These are phyloP conservation scores for Graphiopsis chlorocephala DNA, from an alignment of 2,329 filamentous ascomycete genomes.

Conservation along the genomic window DNA sequence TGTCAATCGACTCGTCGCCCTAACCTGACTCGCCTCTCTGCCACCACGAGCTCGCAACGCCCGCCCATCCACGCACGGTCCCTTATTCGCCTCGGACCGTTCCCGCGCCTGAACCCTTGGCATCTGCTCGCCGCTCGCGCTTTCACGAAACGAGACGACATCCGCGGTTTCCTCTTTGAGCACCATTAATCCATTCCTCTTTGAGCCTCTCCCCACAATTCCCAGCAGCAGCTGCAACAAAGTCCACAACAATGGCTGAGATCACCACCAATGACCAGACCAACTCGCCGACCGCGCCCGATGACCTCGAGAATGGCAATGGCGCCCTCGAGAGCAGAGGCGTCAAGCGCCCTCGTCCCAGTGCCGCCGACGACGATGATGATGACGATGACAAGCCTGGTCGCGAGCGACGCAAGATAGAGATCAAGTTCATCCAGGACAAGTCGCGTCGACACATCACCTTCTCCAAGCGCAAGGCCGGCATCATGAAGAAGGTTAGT, in stretches of 20 bases:
- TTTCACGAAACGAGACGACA: slow-evolving; percentile 2
- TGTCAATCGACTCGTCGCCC: not conserved
- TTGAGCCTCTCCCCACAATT: slow-evolving; percentile 2
- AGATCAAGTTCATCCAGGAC: slow-evolving; percentile 99
- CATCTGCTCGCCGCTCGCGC: not conserved
- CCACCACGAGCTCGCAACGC: not conserved
- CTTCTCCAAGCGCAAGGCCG: slow-evolving; percentile 98
- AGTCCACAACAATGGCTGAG: slow-evolving; percentile 42
- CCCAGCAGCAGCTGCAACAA: not conserved
- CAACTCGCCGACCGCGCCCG: slow-evolving; percentile 50
- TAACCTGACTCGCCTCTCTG: not conserved
- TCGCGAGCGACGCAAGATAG: slow-evolving; percentile 97
- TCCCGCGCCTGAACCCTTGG: not conserved
- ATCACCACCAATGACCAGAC: slow-evolving; percentile 53
- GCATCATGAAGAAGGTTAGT: slow-evolving; percentile 98
- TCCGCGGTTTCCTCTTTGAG: slow-evolving; percentile 1
- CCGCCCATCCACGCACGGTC: not conserved
- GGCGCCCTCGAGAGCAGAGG: slow-evolving; percentile 63
- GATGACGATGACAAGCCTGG: slow-evolving; percentile 98
- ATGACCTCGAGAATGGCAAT: slow-evolving; percentile 68
- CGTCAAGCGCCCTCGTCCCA: slow-evolving; percentile 83
- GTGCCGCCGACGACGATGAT: slow-evolving; percentile 71
- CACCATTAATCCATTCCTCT: slow-evolving; percentile 6
- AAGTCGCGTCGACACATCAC: slow-evolving; percentile 99
- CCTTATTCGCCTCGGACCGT: not conserved